Evolutionary conservation across 2,329 filamentous ascomycete species (phyloP).

Genomic region (Sclerotiophoma versabilis): DNA sequence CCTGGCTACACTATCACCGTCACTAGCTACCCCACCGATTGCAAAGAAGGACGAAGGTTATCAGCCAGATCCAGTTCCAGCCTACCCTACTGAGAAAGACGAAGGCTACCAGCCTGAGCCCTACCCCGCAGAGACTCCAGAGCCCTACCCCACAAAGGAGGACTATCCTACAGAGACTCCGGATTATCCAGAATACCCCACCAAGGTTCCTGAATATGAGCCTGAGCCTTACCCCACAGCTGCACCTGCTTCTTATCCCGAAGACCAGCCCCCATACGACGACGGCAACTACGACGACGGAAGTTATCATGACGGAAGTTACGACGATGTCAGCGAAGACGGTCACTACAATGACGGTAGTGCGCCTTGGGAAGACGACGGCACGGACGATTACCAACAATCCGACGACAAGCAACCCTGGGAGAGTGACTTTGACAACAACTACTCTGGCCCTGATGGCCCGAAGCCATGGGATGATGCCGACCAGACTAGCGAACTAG

Average conservation of each 20-base stretch:
- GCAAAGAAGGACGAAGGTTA: slow-evolving; percentile 5
- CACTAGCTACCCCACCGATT: slow-evolving; percentile 14
- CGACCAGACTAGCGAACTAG: slow-evolving; percentile 3
- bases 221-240: neutral
- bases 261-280: neutral
- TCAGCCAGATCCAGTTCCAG: neutral
- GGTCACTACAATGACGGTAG: slow-evolving; percentile 1
- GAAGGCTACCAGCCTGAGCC: neutral
- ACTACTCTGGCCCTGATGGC: slow-evolving; percentile 10
- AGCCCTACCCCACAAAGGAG: neutral
- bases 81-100: neutral
- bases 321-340: neutral
- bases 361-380: neutral
- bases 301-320: neutral
- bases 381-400: neutral
- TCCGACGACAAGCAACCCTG: slow-evolving; percentile 3
- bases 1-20: slow-evolving; percentile 9
- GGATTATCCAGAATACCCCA: neutral
- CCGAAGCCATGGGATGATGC: slow-evolving; percentile 14
- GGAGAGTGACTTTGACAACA: slow-evolving; percentile 6
- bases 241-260: neutral
- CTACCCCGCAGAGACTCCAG: neutral
- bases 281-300: neutral
- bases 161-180: neutral
- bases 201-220: neutral